Evolutionary conservation across 345 rosid genomes (phyloP), one percentile per base, ranked within the genome.

Genomic region (Pugionium dolabratum): DNA sequence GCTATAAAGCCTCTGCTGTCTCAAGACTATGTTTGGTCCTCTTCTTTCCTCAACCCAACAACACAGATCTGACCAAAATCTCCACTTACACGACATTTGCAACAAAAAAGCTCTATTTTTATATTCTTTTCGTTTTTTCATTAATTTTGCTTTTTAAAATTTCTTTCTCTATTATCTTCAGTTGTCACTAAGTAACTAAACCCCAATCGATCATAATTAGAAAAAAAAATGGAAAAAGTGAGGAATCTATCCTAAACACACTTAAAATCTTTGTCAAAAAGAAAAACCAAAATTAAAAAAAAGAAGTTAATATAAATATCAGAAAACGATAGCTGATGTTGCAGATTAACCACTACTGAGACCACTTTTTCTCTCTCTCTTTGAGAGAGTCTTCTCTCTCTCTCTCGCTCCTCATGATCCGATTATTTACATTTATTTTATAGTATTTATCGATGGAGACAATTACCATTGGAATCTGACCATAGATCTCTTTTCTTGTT

Each of bases 391-490:
- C 64, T 44, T 31, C 26, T 43, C 61, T 65, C 60, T 50, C 52
- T 62, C 51, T 48, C 36, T 47, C 5, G n/a, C 45, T 51, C 61
- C 64, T 66, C 72, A 65, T 66, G 76, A 73, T 73, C 76, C 41
- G 10, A 34, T 43, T 64, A n/a, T 41, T 41, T 53, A 27, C 51
- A 35, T 51, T 25, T 26, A 1, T 32, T 39, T 36, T 60, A 11
- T 31, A 44, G 54, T 70, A 39, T 52, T 11, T 61, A 54, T 74
- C 36, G 78, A 67, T 67, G 47, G 73, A 9, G 73, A 66, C 76
- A 31, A 52, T 31, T 36, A 66, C 67, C 78, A 74, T 61, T 54
- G 41, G 59, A 66, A 74, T 67, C 78, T 67, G 73, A 74, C 78
- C 59, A 62, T 74, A 65, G 48, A 67, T 74, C 77, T 67, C 64